Conservation (phyloP, 2,329 filamentous ascomycete genomes). For the Hypoxylon sp. region DNA sequence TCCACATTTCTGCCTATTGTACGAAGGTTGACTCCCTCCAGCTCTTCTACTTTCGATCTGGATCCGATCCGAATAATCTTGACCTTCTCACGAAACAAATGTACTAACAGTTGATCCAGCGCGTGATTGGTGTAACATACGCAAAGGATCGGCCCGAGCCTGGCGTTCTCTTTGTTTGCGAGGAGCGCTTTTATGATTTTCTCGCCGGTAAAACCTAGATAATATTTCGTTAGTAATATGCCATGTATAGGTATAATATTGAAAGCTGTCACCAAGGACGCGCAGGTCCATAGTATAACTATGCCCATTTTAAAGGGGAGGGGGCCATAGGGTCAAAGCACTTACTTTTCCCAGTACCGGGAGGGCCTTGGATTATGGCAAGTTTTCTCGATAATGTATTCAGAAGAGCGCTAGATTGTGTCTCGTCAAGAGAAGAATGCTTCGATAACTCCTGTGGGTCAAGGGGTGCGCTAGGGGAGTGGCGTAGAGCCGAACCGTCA, state of each 20-base stretch:
- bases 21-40: slow-evolving; percentile 61
- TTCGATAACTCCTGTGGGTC: slow-evolving; percentile 41
- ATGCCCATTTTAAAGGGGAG: background rate
- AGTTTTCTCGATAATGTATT: slow-evolving; percentile 61
- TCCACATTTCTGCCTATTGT: slow-evolving; percentile 44
- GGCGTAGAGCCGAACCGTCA: slow-evolving; percentile 33
- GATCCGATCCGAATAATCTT: slow-evolving; percentile 69
- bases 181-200: slow-evolving; percentile 66
- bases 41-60: slow-evolving; percentile 61
- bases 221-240: slow-evolving; percentile 6
- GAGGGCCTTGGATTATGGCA: slow-evolving; percentile 73
- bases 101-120: slow-evolving; percentile 66
- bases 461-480: slow-evolving; percentile 32
- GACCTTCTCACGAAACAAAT: slow-evolving; percentile 59
- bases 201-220: slow-evolving; percentile 55
- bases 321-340: background rate
- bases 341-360: slow-evolving; percentile 71
- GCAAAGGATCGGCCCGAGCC: slow-evolving; percentile 60
- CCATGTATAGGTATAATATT: background rate
- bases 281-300: background rate
- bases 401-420: slow-evolving; percentile 61
- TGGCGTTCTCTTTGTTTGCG: slow-evolving; percentile 49
- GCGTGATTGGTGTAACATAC: slow-evolving; percentile 63
- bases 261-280: background rate
- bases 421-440: slow-evolving; percentile 60